phyloP scores from a whole-genome alignment of 1,284 basidiomycete genomes.

The Microstroma glucosiphilum region DNA sequence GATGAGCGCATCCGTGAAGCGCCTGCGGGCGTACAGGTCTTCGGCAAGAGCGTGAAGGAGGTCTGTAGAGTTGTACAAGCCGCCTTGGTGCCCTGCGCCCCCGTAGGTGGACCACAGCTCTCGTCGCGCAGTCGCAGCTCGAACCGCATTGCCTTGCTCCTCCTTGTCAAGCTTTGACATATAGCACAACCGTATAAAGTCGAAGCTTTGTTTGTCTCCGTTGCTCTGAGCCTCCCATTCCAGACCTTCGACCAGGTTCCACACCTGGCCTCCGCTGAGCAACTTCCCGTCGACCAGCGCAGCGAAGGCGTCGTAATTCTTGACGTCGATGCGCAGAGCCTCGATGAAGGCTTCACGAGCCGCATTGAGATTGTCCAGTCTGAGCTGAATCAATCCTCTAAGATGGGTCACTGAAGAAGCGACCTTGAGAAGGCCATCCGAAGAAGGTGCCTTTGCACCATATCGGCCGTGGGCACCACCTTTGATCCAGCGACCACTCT shows the following conservation, averaged over 20 bases:
- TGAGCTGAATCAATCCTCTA: constrained; percentile 85
- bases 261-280: constrained; percentile 56
- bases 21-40: constrained; percentile 75
- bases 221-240: constrained; percentile 70
- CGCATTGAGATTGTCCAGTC: constrained; percentile 77
- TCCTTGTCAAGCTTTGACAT: constrained; percentile 79
- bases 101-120: constrained; percentile 55
- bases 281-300: constrained; percentile 78
- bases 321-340: constrained; percentile 85
- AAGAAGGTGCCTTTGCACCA: constrained; percentile 25
- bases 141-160: constrained; percentile 43
- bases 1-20: constrained; percentile 87
- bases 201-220: constrained; percentile 55
- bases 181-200: constrained; percentile 86
- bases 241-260: constrained; percentile 84
- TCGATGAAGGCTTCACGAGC: constrained; percentile 93
- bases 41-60: constrained; percentile 87
- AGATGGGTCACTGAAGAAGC: constrained; percentile 68
- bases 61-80: constrained; percentile 78
- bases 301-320: constrained; percentile 92
- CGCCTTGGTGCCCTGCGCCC: neutral
- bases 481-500: constrained; percentile 40
- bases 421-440: constrained; percentile 52
- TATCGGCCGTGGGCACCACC: constrained; percentile 19
- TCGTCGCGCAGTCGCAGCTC: constrained; percentile 15